A percentile compares a stretch with the other conserved stretches of the same genome.
These are phyloP conservation scores for Sporothrix globosa DNA, from an alignment of 2,329 filamentous ascomycete species.

Conservation along the genomic window DNA sequence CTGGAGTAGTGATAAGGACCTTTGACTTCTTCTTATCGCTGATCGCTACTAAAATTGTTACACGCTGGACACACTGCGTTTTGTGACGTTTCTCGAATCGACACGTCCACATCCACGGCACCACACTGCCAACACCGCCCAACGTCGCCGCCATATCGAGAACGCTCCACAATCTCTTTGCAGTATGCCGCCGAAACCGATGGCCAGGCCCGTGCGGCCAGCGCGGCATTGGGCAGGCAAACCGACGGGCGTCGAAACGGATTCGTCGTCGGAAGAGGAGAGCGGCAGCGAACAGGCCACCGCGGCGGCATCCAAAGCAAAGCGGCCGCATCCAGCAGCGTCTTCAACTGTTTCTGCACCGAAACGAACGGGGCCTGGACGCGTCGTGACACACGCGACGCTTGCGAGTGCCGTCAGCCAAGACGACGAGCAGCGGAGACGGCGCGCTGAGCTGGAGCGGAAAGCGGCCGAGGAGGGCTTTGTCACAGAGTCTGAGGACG, in stretches of 20 bases:
- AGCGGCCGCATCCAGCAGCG: constrained; percentile 35
- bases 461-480: constrained; percentile 64
- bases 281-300: constrained; percentile 48
- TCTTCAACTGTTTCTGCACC: constrained; percentile 47
- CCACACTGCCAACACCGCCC: not conserved
- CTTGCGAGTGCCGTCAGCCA: constrained; percentile 39
- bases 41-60: not conserved
- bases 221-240: constrained; percentile 87
- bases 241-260: constrained; percentile 56
- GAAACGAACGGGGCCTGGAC: constrained; percentile 60
- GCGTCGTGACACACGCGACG: constrained; percentile 48
- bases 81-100: not conserved
- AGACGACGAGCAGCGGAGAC: constrained; percentile 53
- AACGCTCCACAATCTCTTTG: not conserved
- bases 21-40: constrained; percentile 1
- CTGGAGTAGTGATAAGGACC: not conserved
- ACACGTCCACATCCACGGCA: not conserved
- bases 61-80: not conserved
- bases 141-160: not conserved
- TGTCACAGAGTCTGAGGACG: constrained; percentile 60
- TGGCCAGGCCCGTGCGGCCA: constrained; percentile 81
- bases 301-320: constrained; percentile 45
- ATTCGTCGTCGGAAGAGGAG: constrained; percentile 55
- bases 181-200: constrained; percentile 78
- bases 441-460: constrained; percentile 50